Evolutionary conservation across 164 flowering plant species (phyloP).

Genomic region (Berberis vulgaris): DNA sequence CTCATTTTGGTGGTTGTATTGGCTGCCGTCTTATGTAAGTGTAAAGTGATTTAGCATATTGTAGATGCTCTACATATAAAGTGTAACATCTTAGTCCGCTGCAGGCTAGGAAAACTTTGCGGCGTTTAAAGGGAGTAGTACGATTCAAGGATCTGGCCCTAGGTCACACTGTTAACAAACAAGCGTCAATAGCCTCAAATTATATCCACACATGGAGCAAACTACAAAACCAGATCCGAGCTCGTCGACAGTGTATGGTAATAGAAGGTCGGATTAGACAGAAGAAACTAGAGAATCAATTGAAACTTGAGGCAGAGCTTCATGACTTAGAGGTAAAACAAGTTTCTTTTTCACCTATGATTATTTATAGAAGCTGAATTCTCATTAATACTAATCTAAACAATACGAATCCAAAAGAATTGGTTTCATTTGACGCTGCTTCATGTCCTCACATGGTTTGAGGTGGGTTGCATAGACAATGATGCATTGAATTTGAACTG

Average conservation of each 20-base stretch:
- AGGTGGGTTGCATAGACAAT: no score
- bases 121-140: constrained; percentile 45
- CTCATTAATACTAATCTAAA: no score
- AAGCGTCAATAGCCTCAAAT: constrained; percentile 49
- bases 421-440: no score
- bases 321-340: constrained; percentile 68
- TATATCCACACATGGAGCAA: constrained; percentile 74
- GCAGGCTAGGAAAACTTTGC: constrained; percentile 69
- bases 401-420: no score
- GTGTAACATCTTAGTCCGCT: not conserved
- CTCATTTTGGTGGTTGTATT: not conserved
- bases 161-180: constrained; percentile 38
- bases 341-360: not conserved
- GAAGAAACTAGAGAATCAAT: constrained; percentile 72
- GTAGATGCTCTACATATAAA: no score
- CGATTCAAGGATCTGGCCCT: constrained; percentile 38
- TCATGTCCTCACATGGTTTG: no score
- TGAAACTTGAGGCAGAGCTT: constrained; percentile 87
- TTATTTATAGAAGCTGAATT: no score
- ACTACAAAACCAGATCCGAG: constrained; percentile 56
- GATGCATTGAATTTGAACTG: no score
- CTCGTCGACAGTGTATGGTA: constrained; percentile 71
- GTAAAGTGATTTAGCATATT: no score
- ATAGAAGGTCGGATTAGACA: constrained; percentile 57
- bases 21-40: no score